These are phyloP conservation scores for Cystofilobasidium capitatum DNA, from an alignment of 768 basidiomycete genomes.

Conservation along the genomic window DNA sequence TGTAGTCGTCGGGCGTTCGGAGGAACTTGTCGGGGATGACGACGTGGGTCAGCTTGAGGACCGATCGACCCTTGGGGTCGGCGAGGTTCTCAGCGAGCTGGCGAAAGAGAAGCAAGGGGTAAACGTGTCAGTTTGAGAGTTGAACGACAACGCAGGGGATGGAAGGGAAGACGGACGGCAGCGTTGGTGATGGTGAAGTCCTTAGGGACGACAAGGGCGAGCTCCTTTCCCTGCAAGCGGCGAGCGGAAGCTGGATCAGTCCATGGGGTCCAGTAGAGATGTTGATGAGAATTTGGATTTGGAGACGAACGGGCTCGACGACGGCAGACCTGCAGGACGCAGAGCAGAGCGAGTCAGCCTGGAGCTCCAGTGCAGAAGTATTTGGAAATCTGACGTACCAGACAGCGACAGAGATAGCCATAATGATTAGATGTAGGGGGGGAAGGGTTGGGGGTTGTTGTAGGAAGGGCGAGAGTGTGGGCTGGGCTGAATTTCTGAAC, in stretches of 20 bases:
- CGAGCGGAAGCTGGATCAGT: neutral
- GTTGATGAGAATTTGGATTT: too few relatives aligned
- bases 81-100: slow-evolving; percentile 58
- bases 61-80: slow-evolving; percentile 45
- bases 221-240: slow-evolving; percentile 34
- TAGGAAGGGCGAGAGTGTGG: too few relatives aligned
- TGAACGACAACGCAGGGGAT: neutral
- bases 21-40: slow-evolving; percentile 32
- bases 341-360: neutral
- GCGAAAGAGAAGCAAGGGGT: neutral
- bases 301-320: slow-evolving; percentile 3
- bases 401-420: too few relatives aligned
- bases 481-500: too few relatives aligned
- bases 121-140: too few relatives aligned
- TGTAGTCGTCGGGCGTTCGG: slow-evolving; percentile 27
- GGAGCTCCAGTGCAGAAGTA: too few relatives aligned
- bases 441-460: too few relatives aligned
- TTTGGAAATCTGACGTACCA: too few relatives aligned
- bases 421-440: too few relatives aligned
- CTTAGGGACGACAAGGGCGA: slow-evolving; percentile 52
- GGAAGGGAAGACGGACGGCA: slow-evolving; percentile 36
- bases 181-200: slow-evolving; percentile 75
- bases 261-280: too few relatives aligned
- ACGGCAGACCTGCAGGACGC: neutral
- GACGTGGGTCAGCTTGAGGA: slow-evolving; percentile 40